Evolutionary conservation across 2,329 filamentous ascomycete genomes (phyloP).

Genomic region (Anthostomella pinea): DNA sequence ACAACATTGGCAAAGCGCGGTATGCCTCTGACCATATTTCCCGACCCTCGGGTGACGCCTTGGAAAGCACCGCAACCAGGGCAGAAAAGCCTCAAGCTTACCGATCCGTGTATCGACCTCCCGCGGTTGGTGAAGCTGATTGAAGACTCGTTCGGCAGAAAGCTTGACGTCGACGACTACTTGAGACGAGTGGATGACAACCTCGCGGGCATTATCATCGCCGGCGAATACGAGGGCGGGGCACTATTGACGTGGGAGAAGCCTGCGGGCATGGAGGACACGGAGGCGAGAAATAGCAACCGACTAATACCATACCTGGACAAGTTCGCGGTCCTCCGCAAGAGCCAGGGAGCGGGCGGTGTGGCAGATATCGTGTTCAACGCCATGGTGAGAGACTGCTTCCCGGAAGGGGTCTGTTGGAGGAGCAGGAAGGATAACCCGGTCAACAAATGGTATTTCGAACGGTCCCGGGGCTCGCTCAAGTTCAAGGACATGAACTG

Average conservation of each 20-base stretch:
- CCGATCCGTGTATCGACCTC: slow-evolving; percentile 79
- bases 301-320: slow-evolving; percentile 89
- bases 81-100: slow-evolving; percentile 62
- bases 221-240: slow-evolving; percentile 93
- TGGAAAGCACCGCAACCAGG: slow-evolving; percentile 68
- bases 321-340: slow-evolving; percentile 92
- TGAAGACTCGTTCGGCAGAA: slow-evolving; percentile 86
- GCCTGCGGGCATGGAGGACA: slow-evolving; percentile 58
- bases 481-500: slow-evolving; percentile 81
- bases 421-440: slow-evolving; percentile 85
- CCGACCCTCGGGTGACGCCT: slow-evolving; percentile 60
- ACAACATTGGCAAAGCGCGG: slow-evolving; percentile 89
- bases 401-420: slow-evolving; percentile 89
- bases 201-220: slow-evolving; percentile 88
- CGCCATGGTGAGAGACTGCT: slow-evolving; percentile 86
- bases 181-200: slow-evolving; percentile 74
- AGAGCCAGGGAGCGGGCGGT: slow-evolving; percentile 83
- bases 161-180: slow-evolving; percentile 81
- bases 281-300: slow-evolving; percentile 50
- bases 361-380: slow-evolving; percentile 97
- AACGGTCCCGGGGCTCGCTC: slow-evolving; percentile 78
- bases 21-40: slow-evolving; percentile 82
- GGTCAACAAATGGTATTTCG: slow-evolving; percentile 99
- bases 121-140: slow-evolving; percentile 81
- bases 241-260: slow-evolving; percentile 94